These are phyloP conservation scores for Cyberlindnera petersonii DNA, from an alignment of 805 yeast genomes.

Conservation along the genomic window DNA sequence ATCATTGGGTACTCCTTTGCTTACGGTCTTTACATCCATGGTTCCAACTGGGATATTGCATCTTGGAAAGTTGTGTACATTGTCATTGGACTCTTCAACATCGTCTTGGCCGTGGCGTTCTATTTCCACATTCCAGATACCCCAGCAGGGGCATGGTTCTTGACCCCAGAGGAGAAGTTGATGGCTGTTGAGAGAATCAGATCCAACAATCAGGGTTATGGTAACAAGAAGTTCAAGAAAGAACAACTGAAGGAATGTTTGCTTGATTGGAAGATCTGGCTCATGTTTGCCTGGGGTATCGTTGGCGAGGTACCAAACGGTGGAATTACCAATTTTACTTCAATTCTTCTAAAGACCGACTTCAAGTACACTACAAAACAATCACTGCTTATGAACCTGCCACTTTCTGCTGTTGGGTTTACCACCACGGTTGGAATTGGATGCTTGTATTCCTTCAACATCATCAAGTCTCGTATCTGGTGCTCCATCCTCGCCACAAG, in stretches of 20 bases:
- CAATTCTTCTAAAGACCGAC: slow-evolving; percentile 18
- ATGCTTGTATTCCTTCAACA: slow-evolving; percentile 7
- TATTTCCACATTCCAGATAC: slow-evolving; percentile 51
- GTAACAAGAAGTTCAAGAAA: slow-evolving; percentile 50
- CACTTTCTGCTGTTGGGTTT: slow-evolving; percentile 33
- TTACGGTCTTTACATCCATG: slow-evolving; percentile 44
- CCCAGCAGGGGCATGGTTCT: slow-evolving; percentile 48
- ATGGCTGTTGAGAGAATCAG: slow-evolving; percentile 51
- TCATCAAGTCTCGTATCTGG: slow-evolving; percentile 25
- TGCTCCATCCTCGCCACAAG: slow-evolving; percentile 23
- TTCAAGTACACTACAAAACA: slow-evolving; percentile 13
- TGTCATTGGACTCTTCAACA: slow-evolving; percentile 56
- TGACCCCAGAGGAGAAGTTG: slow-evolving; percentile 42
- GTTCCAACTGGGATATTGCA: slow-evolving; percentile 36
- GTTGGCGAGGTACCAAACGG: slow-evolving; percentile 49
- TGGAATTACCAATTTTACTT: slow-evolving; percentile 32
- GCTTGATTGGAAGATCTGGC: slow-evolving; percentile 47
- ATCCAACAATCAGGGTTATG: slow-evolving; percentile 54
- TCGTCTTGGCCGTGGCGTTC: slow-evolving; percentile 45
- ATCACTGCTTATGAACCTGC: slow-evolving; percentile 30
- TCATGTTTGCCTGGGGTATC: slow-evolving; percentile 39
- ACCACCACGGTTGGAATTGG: slow-evolving; percentile 29
- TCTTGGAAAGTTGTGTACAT: slow-evolving; percentile 63
- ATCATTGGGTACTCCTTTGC: slow-evolving; percentile 51
- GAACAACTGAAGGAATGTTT: slow-evolving; percentile 51